Conservation (phyloP, 805 yeast genomes). For the Saccharomycopsis sp. region DNA sequence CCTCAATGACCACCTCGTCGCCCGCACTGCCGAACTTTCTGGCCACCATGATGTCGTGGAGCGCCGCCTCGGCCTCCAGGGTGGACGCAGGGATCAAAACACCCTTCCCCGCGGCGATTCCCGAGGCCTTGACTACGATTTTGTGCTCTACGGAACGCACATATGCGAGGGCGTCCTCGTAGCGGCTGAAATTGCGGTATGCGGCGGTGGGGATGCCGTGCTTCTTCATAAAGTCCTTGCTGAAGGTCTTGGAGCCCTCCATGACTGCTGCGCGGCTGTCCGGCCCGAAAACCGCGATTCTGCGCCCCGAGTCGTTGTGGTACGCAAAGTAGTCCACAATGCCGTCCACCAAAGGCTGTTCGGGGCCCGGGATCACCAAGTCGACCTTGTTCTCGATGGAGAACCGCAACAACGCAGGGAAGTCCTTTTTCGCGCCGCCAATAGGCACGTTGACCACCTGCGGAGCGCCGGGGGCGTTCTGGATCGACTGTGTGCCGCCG, state of each 20-base stretch:
- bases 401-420: conserved; percentile 62
- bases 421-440: conserved; percentile 59
- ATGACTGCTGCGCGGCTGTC: conserved; percentile 78
- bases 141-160: conserved; percentile 58
- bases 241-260: conserved; percentile 96
- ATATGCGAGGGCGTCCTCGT: conserved; percentile 67
- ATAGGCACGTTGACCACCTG: conserved; percentile 60
- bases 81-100: conserved; percentile 83
- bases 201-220: conserved; percentile 93
- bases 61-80: conserved; percentile 79
- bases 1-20: conserved; percentile 91
- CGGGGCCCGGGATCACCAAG: conserved; percentile 97
- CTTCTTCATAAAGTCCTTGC: conserved; percentile 88
- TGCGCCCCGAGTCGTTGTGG: conserved; percentile 28
- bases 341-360: conserved; percentile 96
- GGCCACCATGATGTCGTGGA: conserved; percentile 83
- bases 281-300: conserved; percentile 96
- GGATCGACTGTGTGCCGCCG: conserved; percentile 70
- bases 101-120: conserved; percentile 98
- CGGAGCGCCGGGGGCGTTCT: conserved; percentile 33
- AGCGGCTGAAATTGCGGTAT: conserved; percentile 74
- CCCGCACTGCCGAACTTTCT: conserved; percentile 91
- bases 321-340: conserved; percentile 53
- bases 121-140: conserved; percentile 93
- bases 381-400: conserved; percentile 60